Evolutionary conservation across 2,329 filamentous ascomycete species (phyloP).

Genomic region (Colletotrichum lentis): DNA sequence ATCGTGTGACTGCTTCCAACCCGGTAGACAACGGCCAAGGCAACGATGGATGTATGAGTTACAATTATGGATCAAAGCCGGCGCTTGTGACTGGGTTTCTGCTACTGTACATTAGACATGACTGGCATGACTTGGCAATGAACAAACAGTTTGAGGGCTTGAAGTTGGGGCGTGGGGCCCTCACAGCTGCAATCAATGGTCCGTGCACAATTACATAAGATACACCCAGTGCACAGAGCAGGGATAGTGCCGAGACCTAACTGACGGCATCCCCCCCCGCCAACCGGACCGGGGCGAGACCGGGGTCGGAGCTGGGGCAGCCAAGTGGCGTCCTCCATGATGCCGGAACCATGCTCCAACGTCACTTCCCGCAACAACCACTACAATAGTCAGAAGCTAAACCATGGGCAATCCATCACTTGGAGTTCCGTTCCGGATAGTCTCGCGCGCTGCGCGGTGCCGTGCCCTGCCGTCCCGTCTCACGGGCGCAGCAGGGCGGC

Average conservation of each 20-base stretch:
- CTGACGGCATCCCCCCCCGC: slow-evolving; percentile 34
- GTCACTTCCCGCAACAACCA: slow-evolving; percentile 10
- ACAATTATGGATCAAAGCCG: not conserved
- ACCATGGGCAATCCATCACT: slow-evolving; percentile 1
- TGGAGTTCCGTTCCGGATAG: not conserved
- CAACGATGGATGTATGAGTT: not conserved
- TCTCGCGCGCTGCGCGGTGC: not conserved
- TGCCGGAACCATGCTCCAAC: slow-evolving; percentile 10
- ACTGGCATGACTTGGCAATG: not conserved
- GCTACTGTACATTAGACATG: not conserved
- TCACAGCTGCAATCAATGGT: not conserved
- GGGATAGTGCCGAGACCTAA: slow-evolving; percentile 33
- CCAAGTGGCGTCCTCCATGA: slow-evolving; percentile 14
- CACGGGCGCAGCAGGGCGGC: slow-evolving; percentile 40
- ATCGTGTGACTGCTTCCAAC: not conserved
- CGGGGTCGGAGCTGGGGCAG: slow-evolving; percentile 33
- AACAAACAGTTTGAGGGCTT: not conserved
- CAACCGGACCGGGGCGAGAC: slow-evolving; percentile 32
- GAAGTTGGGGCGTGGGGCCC: not conserved
- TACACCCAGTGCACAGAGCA: not conserved
- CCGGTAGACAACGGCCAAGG: not conserved
- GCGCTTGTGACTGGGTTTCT: not conserved
- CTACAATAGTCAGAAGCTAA: not conserved
- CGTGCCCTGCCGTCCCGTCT: not conserved
- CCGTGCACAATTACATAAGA: slow-evolving; percentile 30